These are phyloP conservation scores for Amanita jacksonii DNA, from an alignment of 768 basidiomycete species.

Conservation along the genomic window DNA sequence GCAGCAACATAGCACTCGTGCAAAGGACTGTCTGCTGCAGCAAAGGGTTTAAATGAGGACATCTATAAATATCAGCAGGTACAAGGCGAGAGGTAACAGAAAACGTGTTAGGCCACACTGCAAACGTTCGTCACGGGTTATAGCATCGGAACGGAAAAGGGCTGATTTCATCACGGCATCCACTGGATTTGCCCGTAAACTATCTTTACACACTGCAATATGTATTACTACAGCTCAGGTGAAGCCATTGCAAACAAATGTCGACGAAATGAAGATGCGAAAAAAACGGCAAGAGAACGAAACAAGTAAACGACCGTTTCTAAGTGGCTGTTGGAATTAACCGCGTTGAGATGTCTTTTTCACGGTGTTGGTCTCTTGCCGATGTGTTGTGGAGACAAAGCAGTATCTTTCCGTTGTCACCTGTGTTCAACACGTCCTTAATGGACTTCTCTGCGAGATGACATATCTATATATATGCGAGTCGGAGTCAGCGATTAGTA, in stretches of 20 bases:
- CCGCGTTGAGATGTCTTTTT: slow-evolving; percentile 24
- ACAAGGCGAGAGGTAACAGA: neutral
- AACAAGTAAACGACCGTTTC: slow-evolving; percentile 10
- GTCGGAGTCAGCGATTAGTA: neutral
- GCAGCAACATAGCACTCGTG: slow-evolving; percentile 18
- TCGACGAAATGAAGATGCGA: neutral
- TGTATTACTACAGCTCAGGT: neutral
- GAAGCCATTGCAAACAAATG: neutral
- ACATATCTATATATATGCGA: slow-evolving; percentile 43
- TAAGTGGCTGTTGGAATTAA: slow-evolving; percentile 40
- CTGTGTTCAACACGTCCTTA: slow-evolving; percentile 54
- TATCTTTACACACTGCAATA: neutral
- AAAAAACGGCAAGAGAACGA: neutral
- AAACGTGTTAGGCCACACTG: neutral
- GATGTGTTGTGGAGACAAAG: slow-evolving; percentile 47
- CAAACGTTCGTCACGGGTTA: slow-evolving; percentile 9
- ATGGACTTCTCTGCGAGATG: slow-evolving; percentile 66
- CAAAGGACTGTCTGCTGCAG: slow-evolving; percentile 10
- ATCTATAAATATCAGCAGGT: neutral
- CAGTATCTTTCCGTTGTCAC: slow-evolving; percentile 56
- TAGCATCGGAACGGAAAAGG: slow-evolving; percentile 12
- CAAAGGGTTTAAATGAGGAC: neutral
- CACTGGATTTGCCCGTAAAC: neutral
- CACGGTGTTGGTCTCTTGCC: too few species aligned
- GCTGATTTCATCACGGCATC: slow-evolving; percentile 5